Evolutionary conservation across 257 asterid species (phyloP), one percentile per base, ranked within the genome.

Genomic region (Solanum piurae): DNA sequence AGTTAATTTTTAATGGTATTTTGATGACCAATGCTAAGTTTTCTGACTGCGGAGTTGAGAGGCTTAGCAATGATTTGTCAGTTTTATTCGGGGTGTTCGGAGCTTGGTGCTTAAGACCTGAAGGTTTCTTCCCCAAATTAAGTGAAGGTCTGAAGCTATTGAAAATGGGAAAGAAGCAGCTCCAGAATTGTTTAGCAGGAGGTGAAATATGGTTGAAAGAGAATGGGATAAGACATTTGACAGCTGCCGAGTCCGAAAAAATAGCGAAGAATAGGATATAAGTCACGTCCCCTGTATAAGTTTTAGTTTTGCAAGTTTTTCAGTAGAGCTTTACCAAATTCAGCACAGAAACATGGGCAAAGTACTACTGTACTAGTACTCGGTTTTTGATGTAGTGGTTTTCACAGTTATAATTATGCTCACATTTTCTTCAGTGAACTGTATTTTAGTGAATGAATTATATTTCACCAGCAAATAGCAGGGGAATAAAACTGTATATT

Each of bases 121-220:
- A 97, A 92, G 99, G 99, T 83, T 97, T 96, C 93, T 97, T 97
- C 86, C 99, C 99, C 44, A 95, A 93, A 87, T 85, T 91, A 62
- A 91, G 89, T 21, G 98, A 94, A 77, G 94, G 98, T 84, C 73
- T 97, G 93, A 95, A 96, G 94, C 83, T 97, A 91, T 87, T 97
- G 91, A 91, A 85, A 88, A 88, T 93, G 88, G 95, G 90, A 12
- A 94, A 91, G 68, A 91, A 90, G 66, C 91, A 91, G 83, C 83
- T 91, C 88, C 91, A 91, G 83, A 92, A 84, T 87, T 88, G 88
- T 82, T 88, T 93, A 92, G 91, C 91, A 73, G 95, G 91, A 60
- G 98, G 94, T 3, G 95, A 95, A 87, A 91, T 92, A 91, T 93
- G 97, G 97, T 87, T 93, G 40, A 95, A 92, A 88, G 99, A 97